These are phyloP conservation scores for Diaporthe ampelina DNA, from an alignment of 2,329 filamentous ascomycete genomes.

Conservation along the genomic window DNA sequence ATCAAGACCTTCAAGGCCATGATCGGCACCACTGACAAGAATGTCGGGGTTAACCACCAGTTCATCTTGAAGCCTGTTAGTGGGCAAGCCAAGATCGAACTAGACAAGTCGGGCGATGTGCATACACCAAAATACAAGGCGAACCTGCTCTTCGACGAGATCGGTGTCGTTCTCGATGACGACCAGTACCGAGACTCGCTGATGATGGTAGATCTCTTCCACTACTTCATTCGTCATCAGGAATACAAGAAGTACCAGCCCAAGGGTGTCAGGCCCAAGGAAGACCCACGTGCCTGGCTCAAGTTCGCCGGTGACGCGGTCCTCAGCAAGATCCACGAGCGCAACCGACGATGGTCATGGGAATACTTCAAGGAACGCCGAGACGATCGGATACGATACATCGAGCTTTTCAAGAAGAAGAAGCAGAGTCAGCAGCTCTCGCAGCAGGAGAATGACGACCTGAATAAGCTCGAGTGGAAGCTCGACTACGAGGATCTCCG, in stretches of 20 bases:
- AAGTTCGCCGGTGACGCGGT: conserved; percentile 92
- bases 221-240: conserved; percentile 97
- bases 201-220: conserved; percentile 98
- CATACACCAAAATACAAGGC: conserved; percentile 90
- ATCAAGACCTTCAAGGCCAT: conserved; percentile 82
- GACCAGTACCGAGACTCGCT: conserved; percentile 96
- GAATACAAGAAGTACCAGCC: conserved; percentile 96
- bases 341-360: conserved; percentile 95
- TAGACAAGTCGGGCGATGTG: conserved; percentile 90
- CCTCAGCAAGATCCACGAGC: conserved; percentile 93
- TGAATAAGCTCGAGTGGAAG: conserved; percentile 86
- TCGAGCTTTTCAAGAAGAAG: conserved; percentile 95
- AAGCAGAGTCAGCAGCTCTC: conserved; percentile 81
- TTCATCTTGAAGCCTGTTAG: conserved; percentile 97
- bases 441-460: conserved; percentile 77
- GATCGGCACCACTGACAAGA: conserved; percentile 72
- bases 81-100: conserved; percentile 92
- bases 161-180: conserved; percentile 97
- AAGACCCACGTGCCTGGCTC: conserved; percentile 94
- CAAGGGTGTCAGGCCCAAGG: conserved; percentile 82
- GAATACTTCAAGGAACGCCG: conserved; percentile 92
- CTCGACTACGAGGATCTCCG: conserved; percentile 94
- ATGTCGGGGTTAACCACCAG: conserved; percentile 73
- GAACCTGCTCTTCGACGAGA: conserved; percentile 93
- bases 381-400: conserved; percentile 90